Conservation (phyloP, 2,329 filamentous ascomycete genomes). For the Fusarium annulatum region DNA sequence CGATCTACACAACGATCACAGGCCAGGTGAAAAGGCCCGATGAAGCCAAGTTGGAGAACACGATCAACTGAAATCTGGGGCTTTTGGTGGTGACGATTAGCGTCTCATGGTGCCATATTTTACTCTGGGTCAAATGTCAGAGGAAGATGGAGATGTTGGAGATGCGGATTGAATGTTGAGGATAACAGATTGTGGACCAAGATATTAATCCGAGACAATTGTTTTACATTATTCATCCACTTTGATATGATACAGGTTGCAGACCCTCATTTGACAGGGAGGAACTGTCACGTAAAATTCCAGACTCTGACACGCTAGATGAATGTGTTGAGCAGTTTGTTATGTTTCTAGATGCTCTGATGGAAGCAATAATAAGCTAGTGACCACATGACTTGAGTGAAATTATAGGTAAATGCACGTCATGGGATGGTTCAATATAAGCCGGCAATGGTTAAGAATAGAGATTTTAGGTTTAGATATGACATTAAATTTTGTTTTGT, state of each 20-base stretch:
- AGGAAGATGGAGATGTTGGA: neutral
- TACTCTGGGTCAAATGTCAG: neutral
- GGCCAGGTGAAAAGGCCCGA: neutral
- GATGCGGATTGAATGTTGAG: neutral
- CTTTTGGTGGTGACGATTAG: neutral
- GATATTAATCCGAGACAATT: constrained; percentile 22
- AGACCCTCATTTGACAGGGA: neutral
- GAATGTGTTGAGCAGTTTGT: neutral
- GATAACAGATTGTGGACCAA: neutral
- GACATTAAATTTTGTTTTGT: neutral
- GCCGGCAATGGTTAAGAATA: neutral
- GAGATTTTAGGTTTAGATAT: neutral
- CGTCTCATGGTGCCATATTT: constrained; percentile 3
- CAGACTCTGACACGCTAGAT: neutral
- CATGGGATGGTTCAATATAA: neutral
- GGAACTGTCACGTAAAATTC: neutral
- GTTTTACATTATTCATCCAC: constrained; percentile 2
- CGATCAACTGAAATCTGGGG: neutral
- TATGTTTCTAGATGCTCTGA: neutral
- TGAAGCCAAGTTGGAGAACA: neutral
- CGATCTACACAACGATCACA: neutral
- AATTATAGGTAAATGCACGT: neutral
- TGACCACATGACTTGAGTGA: neutral
- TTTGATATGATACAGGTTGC: neutral
- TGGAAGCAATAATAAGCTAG: neutral